Conservation (phyloP, 805 yeast genomes). For the Cyberlindnera galapagoensis region DNA sequence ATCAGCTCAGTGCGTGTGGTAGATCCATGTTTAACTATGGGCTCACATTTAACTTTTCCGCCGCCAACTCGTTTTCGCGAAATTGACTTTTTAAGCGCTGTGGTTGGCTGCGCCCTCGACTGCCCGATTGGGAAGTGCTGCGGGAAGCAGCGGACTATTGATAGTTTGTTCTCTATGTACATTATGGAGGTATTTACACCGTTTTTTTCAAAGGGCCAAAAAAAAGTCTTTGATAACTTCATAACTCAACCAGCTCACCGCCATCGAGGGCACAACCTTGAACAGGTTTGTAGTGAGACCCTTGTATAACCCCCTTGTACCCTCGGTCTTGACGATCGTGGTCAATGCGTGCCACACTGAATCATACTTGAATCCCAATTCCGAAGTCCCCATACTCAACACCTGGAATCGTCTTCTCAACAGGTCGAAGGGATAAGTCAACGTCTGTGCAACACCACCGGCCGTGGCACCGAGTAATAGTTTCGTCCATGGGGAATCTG, state of each 20-base stretch:
- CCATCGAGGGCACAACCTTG: constrained; percentile 93
- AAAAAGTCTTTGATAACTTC: constrained; percentile 57
- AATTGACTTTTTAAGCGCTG: constrained; percentile 5
- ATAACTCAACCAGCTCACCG: constrained; percentile 85
- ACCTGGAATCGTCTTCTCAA: constrained; percentile 89
- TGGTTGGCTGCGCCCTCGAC: constrained; percentile 14
- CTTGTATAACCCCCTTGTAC: constrained; percentile 62
- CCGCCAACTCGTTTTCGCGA: no score
- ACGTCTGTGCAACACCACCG: constrained; percentile 85
- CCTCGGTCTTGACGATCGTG: constrained; percentile 68
- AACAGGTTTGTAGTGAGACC: constrained; percentile 76
- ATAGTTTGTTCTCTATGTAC: no score
- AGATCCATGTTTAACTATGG: no score
- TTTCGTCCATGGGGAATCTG: constrained; percentile 42
- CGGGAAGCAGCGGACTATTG: neutral
- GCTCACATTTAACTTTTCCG: no score
- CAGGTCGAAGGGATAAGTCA: constrained; percentile 88
- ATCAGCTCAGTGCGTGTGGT: no score
- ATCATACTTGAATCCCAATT: constrained; percentile 77
- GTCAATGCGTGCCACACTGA: constrained; percentile 68
- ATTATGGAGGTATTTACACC: neutral
- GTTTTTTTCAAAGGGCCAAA: constrained; percentile 9
- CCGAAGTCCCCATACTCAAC: constrained; percentile 60
- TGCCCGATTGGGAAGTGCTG: constrained; percentile 6
- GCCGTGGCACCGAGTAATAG: constrained; percentile 76